Base-by-base conservation (phyloP, 1,139 yeast genomes). In the Zygoascus sp. region DNA sequence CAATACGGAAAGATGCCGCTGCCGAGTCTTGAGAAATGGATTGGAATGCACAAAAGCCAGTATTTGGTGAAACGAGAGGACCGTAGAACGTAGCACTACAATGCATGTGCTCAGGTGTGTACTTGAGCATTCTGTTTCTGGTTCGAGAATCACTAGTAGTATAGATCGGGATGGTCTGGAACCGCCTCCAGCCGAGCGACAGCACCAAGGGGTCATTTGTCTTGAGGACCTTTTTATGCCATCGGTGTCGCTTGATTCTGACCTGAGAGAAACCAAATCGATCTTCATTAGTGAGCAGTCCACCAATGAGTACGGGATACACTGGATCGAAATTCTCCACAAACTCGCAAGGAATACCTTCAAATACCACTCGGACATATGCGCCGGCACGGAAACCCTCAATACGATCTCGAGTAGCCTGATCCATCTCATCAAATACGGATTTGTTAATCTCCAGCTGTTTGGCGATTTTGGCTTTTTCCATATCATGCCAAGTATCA, bases 141-240 rank as follows among this genome's bases (percentile, higher is more conserved):
- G 98, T 90, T 69, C 99, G 76, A 4, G 97, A 92, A 67, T 94
- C 99, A 5, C 96, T 82, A 0, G 98, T 94, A 5, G 98, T 89
- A 65, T 90, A 94, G 32, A 94, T 77, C 10, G 99, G 99, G 48
- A 92, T 71, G 0, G 98, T 89, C 68, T 94, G 99, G 72, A 94
- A 94, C 67, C 99, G 77, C 71, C 99, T 80, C 99, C 98, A 94
- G 30, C 99, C 99, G 43, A 94, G 72, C 0, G 97, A 90, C 45
- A 94, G 67, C 53, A 94, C 88, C 56, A 94, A 75, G 1, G 99
- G 98, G 70, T 94, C 99, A 63, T 88, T 95, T 8, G 97, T 81
- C 67, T 94, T 94, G 59, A 94, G 74, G 48, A 94, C 88, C 74
- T 89, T 89, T 64, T 90, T 92, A 68, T 92, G 97, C 99, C 99